Evolutionary conservation across 768 basidiomycete species (phyloP), one percentile per base, ranked within the genome.

Genomic region (Mrakia gelida): DNA sequence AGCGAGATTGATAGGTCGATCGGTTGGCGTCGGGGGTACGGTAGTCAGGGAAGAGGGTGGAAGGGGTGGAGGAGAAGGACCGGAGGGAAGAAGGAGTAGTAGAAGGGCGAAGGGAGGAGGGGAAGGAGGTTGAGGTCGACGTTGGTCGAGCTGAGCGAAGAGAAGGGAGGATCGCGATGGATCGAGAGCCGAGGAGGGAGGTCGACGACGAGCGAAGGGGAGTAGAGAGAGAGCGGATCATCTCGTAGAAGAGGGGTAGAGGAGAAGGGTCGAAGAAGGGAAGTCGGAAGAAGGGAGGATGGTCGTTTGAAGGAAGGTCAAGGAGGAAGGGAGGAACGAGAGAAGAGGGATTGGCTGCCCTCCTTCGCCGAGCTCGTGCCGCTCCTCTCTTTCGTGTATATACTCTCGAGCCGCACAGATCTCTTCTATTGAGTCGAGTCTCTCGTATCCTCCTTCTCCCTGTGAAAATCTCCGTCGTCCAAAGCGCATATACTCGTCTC

Each of bases 151-250:
- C n/a, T n/a, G n/a, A n/a, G 34, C 13, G 13, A 23, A n/a, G 15
- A 9, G 54, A 61, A 32, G 18, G 49, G 49, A 30, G 43, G 28
- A 26, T 67, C 38, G 49, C 26, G 23, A 49, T 5, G 16, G 71
- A 72, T 72, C 71, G 71, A 43, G 71, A 54, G 23, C 41, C 41
- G 18, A 43, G 70, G 23, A 71, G 23, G 13, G 70, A 71, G 18
- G 45, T n/a, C 30, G 71, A 56, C 30, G 71, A 56, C 10, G 71
- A 28, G 7, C 71, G 71, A 21, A 62, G 54, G 9, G 56, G 63
- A 28, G 74, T 43, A 23, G 59, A 49, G 74, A 63, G 59, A 54
- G 74, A 56, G 45, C 74, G 74, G 45, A 75, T 72, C 59, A 62
- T 75, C 38, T 52, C 49, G 49, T 52, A 52, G 61, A 43, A 32